Conservation (phyloP, 805 yeast genomes). For the Candida ortonii region DNA sequence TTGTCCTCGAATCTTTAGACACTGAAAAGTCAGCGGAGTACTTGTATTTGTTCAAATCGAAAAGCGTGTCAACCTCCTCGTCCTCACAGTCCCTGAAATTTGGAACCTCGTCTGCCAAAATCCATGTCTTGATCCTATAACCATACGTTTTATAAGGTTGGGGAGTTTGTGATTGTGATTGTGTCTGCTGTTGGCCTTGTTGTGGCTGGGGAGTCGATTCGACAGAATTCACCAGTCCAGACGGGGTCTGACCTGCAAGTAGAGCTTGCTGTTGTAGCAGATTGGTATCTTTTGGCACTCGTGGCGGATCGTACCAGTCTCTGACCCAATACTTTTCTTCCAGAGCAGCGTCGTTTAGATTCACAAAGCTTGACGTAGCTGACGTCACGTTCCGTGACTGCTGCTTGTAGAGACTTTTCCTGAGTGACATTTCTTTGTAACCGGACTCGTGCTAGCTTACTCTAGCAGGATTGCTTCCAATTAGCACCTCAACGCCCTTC, state of each 20-base stretch:
- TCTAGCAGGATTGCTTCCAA: too few relatives aligned
- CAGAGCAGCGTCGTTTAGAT: conserved; percentile 14
- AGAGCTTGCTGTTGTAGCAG: conserved; percentile 8
- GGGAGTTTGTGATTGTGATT: conserved; percentile 28
- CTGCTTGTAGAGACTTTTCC: conserved; percentile 36
- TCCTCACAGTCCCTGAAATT: conserved; percentile 24
- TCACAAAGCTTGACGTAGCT: conserved; percentile 18
- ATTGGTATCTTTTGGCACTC: conserved; percentile 14
- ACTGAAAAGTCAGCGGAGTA: conserved; percentile 25
- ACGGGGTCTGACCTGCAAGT: conserved; percentile 15
- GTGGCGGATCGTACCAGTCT: conserved; percentile 35
- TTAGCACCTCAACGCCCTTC: too few relatives aligned
- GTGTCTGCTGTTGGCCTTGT: conserved; percentile 9
- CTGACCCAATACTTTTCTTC: conserved; percentile 32
- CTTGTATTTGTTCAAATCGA: conserved; percentile 36
- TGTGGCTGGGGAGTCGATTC: conserved; percentile 28
- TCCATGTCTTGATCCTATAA: conserved; percentile 36
- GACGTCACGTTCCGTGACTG: conserved; percentile 28
- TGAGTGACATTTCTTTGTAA: conserved; percentile 27
- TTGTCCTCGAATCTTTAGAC: conserved; percentile 8
- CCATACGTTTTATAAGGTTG: conserved; percentile 29
- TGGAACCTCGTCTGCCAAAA: conserved; percentile 17
- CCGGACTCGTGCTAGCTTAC: too few relatives aligned
- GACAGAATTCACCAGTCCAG: conserved; percentile 22
- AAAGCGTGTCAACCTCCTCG: conserved; percentile 33